phyloP scores from a whole-genome alignment of 176 grass and related monocot species.

The Carex myosuroides region DNA sequence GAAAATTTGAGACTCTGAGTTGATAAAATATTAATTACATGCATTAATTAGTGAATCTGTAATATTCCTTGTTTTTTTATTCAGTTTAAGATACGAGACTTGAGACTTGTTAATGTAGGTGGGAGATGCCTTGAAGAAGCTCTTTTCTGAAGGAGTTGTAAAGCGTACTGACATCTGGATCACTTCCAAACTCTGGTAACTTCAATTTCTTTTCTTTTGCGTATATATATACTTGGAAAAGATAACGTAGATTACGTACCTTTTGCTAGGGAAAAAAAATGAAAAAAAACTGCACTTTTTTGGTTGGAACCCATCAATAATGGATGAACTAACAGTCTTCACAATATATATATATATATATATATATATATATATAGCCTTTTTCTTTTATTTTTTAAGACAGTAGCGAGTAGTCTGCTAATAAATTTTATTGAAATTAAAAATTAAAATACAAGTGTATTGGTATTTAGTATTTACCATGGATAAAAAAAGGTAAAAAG shows the following conservation, averaged over 20 bases:
- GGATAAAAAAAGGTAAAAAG: no score
- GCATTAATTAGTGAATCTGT: background rate
- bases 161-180: slow-evolving; percentile 72
- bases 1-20: background rate
- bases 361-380: no score
- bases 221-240: background rate
- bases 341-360: no score
- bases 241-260: background rate
- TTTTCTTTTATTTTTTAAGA: no score
- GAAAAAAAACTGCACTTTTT: background rate
- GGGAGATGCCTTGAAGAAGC: slow-evolving; percentile 58
- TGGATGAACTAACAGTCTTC: no score
- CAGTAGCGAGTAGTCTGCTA: no score
- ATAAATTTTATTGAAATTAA: no score
- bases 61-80: background rate
- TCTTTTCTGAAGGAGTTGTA: slow-evolving; percentile 51
- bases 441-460: no score
- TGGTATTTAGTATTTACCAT: no score
- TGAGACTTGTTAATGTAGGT: slow-evolving; percentile 29
- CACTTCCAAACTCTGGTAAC: slow-evolving; percentile 81
- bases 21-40: background rate
- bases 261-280: background rate
- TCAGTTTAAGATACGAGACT: slow-evolving; percentile 6
- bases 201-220: background rate
- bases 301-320: background rate